Percentiles rank a stretch among this genome's conserved stretches.
Conservation (phyloP, 768 basidiomycete genomes). For the Lactarius trivialis region DNA sequence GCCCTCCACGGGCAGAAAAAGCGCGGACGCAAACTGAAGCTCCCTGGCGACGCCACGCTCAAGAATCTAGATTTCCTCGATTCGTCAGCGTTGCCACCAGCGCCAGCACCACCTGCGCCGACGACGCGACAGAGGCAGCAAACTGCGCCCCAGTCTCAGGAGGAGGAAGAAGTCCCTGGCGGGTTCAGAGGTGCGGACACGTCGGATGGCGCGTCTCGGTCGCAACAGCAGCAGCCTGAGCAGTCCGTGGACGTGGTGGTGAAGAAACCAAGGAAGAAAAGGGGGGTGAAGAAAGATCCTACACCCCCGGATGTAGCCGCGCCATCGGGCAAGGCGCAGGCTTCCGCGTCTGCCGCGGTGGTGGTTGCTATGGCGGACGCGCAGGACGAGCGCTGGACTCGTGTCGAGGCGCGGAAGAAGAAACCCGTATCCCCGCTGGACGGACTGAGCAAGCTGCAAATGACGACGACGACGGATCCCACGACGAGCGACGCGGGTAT, state of each 20-base stretch:
- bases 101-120: conserved; percentile 27
- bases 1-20: conserved; percentile 28
- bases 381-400: conserved; percentile 65
- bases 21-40: conserved; percentile 26
- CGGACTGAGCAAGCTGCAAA: conserved; percentile 4
- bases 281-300: conserved; percentile 28
- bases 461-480: conserved; percentile 28
- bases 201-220: conserved; percentile 1
- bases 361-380: conserved; percentile 32
- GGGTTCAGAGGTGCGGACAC: conserved; percentile 33
- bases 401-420: conserved; percentile 48
- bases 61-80: conserved; percentile 15
- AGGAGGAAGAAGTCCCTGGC: conserved; percentile 37
- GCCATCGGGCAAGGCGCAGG: conserved; percentile 27
- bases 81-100: conserved; percentile 11
- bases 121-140: conserved; percentile 19
- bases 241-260: conserved; percentile 26
- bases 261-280: conserved; percentile 45
- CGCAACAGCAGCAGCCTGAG: not conserved
- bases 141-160: conserved; percentile 28
- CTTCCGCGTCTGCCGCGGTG: conserved; percentile 21
- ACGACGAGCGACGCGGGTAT: conserved; percentile 45
- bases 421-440: conserved; percentile 3
- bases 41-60: conserved; percentile 16
- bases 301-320: conserved; percentile 6